Evolutionary conservation across 306 rosid genomes (phyloP), one percentile per base, ranked within the genome.

Genomic region (Coriaria nepalensis): DNA sequence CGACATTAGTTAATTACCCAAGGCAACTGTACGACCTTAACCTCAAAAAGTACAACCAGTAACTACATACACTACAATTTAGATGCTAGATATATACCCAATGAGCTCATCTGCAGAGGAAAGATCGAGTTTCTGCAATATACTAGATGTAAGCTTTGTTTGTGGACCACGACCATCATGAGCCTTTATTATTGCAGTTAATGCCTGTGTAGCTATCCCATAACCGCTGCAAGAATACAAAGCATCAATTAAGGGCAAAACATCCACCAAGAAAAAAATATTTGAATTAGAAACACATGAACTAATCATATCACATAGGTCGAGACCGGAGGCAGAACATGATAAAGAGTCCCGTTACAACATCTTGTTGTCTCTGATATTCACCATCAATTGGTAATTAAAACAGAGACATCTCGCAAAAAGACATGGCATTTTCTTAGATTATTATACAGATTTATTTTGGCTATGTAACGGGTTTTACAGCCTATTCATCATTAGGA

Each of bases 141-240:
- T 78, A 57, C 74, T 70, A 52, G 53, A 65, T 0, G 74, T 75
- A 59, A 87, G 94, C 61, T 37, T 70, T 52, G 96, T 87, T 32
- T 64, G 49, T 33, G 79, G 75, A 63, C 96, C 96, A 36, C 96
- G 94, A 6, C 96, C 96, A 50, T 87, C 96, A 56, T 80, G 71
- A 7, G 82, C 96, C 78, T 63, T 83, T 39, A 87, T 47, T 35
- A 87, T 73, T 0, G 94, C 88, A 2, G 94, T 76, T 72, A 87
- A 75, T 47, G 93, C 96, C 73, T 80, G 88, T 5, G 94, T 83
- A 67, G 93, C 80, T 63, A 87, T 87, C 64, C 93, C 96, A 63
- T 87, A 87, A 47, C 94, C 96, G 68, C 96, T 87, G 79, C 13
- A 45, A 57, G 13, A 57, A 55, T 63, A 76, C 13, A n/a, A 6